Evolutionary conservation across 768 basidiomycete genomes (phyloP).

Genomic region (Termitomyces sp.): DNA sequence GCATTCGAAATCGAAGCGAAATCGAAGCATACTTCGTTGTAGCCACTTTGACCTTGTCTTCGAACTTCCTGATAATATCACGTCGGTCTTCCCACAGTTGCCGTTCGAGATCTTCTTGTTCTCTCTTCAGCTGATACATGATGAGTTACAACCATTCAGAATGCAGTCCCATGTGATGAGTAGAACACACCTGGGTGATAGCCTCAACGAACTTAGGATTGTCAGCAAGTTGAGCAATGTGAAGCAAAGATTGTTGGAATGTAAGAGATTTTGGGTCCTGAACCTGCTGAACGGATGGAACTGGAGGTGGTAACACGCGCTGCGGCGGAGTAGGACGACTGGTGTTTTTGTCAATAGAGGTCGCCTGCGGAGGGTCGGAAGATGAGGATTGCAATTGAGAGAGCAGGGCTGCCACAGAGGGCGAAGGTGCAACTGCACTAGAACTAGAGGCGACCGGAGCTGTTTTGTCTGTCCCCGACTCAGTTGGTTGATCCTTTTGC

Average conservation of each 20-base stretch:
- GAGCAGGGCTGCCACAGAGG: constrained; percentile 58
- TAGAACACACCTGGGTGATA: constrained; percentile 44
- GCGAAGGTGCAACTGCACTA: constrained; percentile 8
- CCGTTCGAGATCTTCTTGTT: constrained; percentile 68
- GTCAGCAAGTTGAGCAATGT: constrained; percentile 56
- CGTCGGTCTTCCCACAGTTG: constrained; percentile 66
- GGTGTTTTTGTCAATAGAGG: neutral
- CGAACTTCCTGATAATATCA: constrained; percentile 59
- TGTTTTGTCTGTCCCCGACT: neutral
- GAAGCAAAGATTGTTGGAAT: constrained; percentile 70
- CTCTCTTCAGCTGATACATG: constrained; percentile 55
- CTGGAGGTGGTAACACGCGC: neutral
- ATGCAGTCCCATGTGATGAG: neutral
- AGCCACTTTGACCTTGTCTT: constrained; percentile 68
- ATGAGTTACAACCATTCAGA: neutral
- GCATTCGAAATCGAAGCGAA: neutral
- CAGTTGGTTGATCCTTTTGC: constrained; percentile 5
- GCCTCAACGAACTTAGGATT: constrained; percentile 47
- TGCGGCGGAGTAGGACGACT: constrained; percentile 1
- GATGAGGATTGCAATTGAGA: constrained; percentile 49
- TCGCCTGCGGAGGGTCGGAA: neutral
- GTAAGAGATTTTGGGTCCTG: constrained; percentile 46
- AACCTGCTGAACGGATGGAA: constrained; percentile 6
- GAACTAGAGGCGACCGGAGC: neutral
- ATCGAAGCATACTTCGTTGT: constrained; percentile 53